Evolutionary conservation across 2,329 filamentous ascomycete genomes (phyloP).

Genomic region (Fusarium transvaalense): DNA sequence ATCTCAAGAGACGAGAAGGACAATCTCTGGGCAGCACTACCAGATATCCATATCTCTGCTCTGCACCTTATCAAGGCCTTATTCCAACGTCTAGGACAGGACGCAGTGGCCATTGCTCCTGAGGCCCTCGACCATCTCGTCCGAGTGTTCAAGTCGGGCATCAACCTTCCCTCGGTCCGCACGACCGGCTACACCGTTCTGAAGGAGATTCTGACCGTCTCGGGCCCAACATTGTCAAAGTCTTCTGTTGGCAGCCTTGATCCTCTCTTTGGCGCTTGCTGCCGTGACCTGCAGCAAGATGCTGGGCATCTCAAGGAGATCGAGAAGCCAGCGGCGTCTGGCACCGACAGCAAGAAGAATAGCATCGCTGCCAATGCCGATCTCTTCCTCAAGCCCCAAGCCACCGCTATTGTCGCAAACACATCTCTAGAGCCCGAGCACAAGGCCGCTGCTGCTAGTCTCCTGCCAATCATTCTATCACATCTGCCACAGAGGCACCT

Average conservation of each 20-base stretch:
- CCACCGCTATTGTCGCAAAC: constrained; percentile 50
- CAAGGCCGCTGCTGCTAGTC: constrained; percentile 65
- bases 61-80: constrained; percentile 72
- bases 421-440: constrained; percentile 61
- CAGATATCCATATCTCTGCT: constrained; percentile 79
- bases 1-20: constrained; percentile 86
- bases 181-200: constrained; percentile 71
- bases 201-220: constrained; percentile 67
- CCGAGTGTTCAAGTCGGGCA: constrained; percentile 75
- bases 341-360: constrained; percentile 55
- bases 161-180: constrained; percentile 67
- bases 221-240: constrained; percentile 76
- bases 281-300: constrained; percentile 76
- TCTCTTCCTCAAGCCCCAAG: constrained; percentile 69
- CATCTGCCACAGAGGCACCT: constrained; percentile 75
- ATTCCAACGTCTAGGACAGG: constrained; percentile 68
- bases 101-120: constrained; percentile 70
- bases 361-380: constrained; percentile 73
- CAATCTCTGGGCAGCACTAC: constrained; percentile 78
- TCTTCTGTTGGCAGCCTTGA: constrained; percentile 72
- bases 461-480: constrained; percentile 74
- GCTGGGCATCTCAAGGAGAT: constrained; percentile 60
- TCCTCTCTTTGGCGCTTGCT: constrained; percentile 74
- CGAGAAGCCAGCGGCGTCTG: constrained; percentile 51
- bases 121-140: constrained; percentile 77